Conservation (phyloP, 805 yeast genomes). For the Ogataea parapolymorpha region DNA sequence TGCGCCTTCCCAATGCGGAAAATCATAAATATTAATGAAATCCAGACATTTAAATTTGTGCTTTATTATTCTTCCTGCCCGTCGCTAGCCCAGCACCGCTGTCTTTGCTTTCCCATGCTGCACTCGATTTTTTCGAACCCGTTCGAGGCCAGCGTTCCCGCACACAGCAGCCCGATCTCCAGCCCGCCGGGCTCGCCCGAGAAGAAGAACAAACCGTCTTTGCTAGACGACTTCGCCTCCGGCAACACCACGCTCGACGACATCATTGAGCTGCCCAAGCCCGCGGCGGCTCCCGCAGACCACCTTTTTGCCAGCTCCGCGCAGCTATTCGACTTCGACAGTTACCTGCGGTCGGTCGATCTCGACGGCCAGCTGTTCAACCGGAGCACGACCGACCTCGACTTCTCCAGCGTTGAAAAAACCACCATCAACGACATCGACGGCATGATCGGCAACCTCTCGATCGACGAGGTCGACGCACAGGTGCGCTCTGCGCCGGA, state of each 20-base stretch:
- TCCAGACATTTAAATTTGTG: background rate
- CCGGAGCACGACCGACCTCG: slow-evolving; percentile 15
- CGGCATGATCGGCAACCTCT: slow-evolving; percentile 30
- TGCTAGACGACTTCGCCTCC: slow-evolving; percentile 30
- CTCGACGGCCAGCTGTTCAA: slow-evolving; percentile 13
- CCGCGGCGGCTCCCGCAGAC: slow-evolving; percentile 4
- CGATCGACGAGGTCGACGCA: slow-evolving; percentile 35
- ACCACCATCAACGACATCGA: slow-evolving; percentile 18
- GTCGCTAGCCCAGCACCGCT: slow-evolving; percentile 3
- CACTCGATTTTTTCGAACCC: slow-evolving; percentile 22
- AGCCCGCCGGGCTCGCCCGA: slow-evolving; percentile 4
- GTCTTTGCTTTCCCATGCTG: slow-evolving; percentile 11
- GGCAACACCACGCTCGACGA: slow-evolving; percentile 26
- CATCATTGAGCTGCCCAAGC: slow-evolving; percentile 16
- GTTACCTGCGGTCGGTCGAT: slow-evolving; percentile 22
- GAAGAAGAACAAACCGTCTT: slow-evolving; percentile 6
- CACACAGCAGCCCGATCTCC: slow-evolving; percentile 10
- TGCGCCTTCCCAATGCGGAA: slow-evolving; percentile 1
- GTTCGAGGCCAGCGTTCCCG: slow-evolving; percentile 11
- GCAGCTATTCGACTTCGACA: slow-evolving; percentile 27
- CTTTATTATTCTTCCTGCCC: background rate
- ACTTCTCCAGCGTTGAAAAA: slow-evolving; percentile 22
- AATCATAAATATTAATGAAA: background rate
- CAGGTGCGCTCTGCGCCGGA: slow-evolving; percentile 30
- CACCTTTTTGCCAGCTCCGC: slow-evolving; percentile 2